phyloP scores from a whole-genome alignment of 164 flowering plant species.

The Malania oleifera region DNA sequence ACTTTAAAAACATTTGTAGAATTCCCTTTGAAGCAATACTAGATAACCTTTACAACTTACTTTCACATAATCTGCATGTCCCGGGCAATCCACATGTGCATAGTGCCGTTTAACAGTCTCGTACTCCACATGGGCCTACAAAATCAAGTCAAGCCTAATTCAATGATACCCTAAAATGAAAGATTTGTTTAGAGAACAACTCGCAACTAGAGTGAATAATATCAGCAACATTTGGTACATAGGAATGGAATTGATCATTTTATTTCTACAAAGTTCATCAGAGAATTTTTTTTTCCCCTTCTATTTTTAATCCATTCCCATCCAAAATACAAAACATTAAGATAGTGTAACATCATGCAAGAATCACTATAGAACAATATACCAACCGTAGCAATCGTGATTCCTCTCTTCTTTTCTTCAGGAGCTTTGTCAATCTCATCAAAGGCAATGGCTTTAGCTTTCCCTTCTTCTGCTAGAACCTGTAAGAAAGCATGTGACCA shows the following conservation, averaged over 20 bases:
- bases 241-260: no score
- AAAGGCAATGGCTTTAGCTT: conserved; percentile 90
- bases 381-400: conserved; percentile 91
- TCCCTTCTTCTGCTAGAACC: conserved; percentile 95
- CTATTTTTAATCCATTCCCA: background rate
- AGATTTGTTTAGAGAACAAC: background rate
- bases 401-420: conserved; percentile 98
- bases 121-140: conserved; percentile 97
- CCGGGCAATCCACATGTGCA: conserved; percentile 99
- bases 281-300: no score
- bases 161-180: background rate
- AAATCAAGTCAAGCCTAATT: conserved; percentile 9
- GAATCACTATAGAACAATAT: conserved; percentile 6
- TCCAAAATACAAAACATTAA: conserved; percentile 1
- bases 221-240: no score
- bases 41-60: conserved; percentile 37
- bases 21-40: no score
- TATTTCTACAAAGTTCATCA: no score
- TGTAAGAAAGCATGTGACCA: conserved; percentile 14
- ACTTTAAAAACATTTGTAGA: no score
- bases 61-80: conserved; percentile 97
- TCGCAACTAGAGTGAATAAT: no score
- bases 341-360: no score
- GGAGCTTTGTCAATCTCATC: conserved; percentile 99
- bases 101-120: conserved; percentile 92